Conservation (phyloP, 192 early-diverging fungal genomes). For the Linnemannia exigua region DNA sequence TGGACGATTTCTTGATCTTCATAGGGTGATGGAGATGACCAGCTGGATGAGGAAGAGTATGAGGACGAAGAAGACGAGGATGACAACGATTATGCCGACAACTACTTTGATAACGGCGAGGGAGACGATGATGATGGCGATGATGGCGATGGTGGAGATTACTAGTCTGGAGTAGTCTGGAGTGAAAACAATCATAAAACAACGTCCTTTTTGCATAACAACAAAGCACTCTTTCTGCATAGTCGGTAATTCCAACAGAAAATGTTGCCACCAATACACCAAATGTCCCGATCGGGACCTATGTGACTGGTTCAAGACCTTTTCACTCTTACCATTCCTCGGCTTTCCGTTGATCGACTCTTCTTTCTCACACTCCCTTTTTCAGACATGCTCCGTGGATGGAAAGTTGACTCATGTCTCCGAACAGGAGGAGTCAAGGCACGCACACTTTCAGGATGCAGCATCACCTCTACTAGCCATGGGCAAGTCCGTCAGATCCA, state of each 20-base stretch:
- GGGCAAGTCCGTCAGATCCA: neutral
- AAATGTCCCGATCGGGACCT: neutral
- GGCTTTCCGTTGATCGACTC: neutral
- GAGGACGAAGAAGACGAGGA: constrained; percentile 50
- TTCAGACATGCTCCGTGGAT: neutral
- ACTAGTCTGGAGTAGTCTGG: neutral
- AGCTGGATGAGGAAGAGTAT: constrained; percentile 31
- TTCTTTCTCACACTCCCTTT: neutral
- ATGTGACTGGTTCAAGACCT: neutral
- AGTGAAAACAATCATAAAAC: neutral
- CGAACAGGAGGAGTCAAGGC: constrained; percentile 1
- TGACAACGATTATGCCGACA: constrained; percentile 34
- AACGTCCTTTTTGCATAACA: neutral
- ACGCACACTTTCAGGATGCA: constrained; percentile 5
- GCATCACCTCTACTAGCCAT: neutral
- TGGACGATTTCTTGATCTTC: neutral
- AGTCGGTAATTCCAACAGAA: too few relatives aligned
- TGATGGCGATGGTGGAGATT: constrained; percentile 33
- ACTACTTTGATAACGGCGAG: constrained; percentile 49
- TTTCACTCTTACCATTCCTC: neutral
- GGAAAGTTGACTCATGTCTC: constrained; percentile 5
- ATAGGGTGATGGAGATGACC: constrained; percentile 40
- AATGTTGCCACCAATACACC: neutral
- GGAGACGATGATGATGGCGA: constrained; percentile 37
- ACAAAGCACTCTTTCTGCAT: neutral